Evolutionary conservation across 2,329 filamentous ascomycete genomes (phyloP).

Genomic region (Boeremia exigua): DNA sequence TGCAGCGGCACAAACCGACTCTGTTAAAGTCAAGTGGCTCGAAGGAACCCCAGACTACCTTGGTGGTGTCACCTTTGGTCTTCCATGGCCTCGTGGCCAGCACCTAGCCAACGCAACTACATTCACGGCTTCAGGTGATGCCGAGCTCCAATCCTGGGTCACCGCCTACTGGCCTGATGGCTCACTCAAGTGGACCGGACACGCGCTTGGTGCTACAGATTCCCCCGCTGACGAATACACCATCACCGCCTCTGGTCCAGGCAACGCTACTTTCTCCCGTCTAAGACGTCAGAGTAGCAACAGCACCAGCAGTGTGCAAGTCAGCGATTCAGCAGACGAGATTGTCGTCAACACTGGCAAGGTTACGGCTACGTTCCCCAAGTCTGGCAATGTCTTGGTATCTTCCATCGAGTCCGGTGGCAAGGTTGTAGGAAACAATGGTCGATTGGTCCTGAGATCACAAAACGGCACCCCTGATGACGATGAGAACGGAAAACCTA

Average conservation of each 20-base stretch:
- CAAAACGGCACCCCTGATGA: slow-evolving; percentile 56
- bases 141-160: slow-evolving; percentile 60
- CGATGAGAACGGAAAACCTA: slow-evolving; percentile 43
- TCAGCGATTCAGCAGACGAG: slow-evolving; percentile 30
- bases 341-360: slow-evolving; percentile 43
- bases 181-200: slow-evolving; percentile 67
- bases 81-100: slow-evolving; percentile 49
- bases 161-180: slow-evolving; percentile 67
- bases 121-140: slow-evolving; percentile 39
- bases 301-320: slow-evolving; percentile 28
- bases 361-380: slow-evolving; percentile 43
- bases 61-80: slow-evolving; percentile 48
- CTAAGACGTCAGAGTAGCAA: slow-evolving; percentile 23
- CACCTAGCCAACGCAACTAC: slow-evolving; percentile 46
- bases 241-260: slow-evolving; percentile 43
- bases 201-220: slow-evolving; percentile 58
- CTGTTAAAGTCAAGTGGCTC: slow-evolving; percentile 43
- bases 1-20: slow-evolving; percentile 21
- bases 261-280: slow-evolving; percentile 20
- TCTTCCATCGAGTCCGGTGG: slow-evolving; percentile 47
- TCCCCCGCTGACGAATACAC: slow-evolving; percentile 53
- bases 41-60: slow-evolving; percentile 35
- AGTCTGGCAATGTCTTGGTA: slow-evolving; percentile 38
- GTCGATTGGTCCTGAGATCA: slow-evolving; percentile 58
- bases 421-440: slow-evolving; percentile 48